A percentile compares a stretch with the other conserved stretches of the same genome.
Evolutionary conservation across 2,329 filamentous ascomycete species (phyloP).

Genomic region (Sordariomycetes sp.): DNA sequence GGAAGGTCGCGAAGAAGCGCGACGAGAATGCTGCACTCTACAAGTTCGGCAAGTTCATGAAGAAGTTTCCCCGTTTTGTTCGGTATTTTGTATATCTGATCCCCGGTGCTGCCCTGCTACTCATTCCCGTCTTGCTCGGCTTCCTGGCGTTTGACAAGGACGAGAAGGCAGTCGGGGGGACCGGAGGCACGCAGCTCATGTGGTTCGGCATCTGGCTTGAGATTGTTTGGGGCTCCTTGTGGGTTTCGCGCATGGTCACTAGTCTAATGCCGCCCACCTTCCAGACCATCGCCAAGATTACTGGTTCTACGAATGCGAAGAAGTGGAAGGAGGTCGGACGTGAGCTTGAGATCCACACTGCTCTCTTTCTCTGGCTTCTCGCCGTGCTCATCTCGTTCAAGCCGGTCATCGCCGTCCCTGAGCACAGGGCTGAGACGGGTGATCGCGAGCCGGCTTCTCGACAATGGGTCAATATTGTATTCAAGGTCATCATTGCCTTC

Average conservation of each 20-base stretch:
- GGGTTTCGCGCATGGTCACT: constrained; percentile 57
- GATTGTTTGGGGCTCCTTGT: constrained; percentile 84
- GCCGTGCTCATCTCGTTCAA: constrained; percentile 79
- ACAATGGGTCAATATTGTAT: constrained; percentile 75
- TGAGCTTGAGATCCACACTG: constrained; percentile 75
- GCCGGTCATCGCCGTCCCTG: constrained; percentile 58
- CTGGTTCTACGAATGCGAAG: constrained; percentile 75
- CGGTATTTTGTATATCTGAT: constrained; percentile 40
- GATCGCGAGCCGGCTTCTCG: no score
- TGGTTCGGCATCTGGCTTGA: constrained; percentile 97
- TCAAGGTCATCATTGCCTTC: constrained; percentile 80
- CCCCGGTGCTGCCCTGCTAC: constrained; percentile 32
- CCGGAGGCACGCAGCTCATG: constrained; percentile 67
- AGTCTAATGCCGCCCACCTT: constrained; percentile 39
- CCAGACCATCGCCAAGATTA: constrained; percentile 53
- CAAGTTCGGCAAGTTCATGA: constrained; percentile 33
- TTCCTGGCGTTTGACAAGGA: constrained; percentile 25
- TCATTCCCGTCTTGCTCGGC: constrained; percentile 37
- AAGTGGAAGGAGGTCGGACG: constrained; percentile 89
- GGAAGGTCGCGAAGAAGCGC: constrained; percentile 15
- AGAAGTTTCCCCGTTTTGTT: constrained; percentile 39
- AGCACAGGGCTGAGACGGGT: constrained; percentile 29
- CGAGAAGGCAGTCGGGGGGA: constrained; percentile 43
- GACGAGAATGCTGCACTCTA: constrained; percentile 24
- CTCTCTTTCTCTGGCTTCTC: constrained; percentile 87